A percentile compares a stretch with the other conserved stretches of the same genome.
These are phyloP conservation scores for Globisporangium paddicum DNA, from an alignment of 352 stramenopile genomes.

Conservation along the genomic window DNA sequence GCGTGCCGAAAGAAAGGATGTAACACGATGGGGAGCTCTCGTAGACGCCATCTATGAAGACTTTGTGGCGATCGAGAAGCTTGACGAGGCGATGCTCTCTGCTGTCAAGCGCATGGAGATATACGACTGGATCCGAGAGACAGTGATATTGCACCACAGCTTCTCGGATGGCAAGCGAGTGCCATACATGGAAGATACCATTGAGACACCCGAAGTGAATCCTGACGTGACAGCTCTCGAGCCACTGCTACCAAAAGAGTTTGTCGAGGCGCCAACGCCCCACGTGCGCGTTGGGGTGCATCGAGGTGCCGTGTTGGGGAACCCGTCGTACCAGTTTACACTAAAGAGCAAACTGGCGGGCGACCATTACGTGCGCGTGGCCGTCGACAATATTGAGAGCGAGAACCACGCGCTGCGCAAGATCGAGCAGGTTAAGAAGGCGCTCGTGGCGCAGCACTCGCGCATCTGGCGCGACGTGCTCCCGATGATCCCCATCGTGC, in stretches of 20 bases:
- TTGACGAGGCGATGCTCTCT: background rate
- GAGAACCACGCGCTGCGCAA: constrained; percentile 10
- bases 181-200: background rate
- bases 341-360: constrained; percentile 5
- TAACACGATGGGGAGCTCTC: background rate
- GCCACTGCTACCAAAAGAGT: background rate
- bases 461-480: background rate
- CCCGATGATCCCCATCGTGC: background rate
- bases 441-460: constrained; percentile 4
- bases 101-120: background rate
- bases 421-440: constrained; percentile 12
- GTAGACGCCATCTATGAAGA: constrained; percentile 8
- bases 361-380: constrained; percentile 11
- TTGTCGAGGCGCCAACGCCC: background rate
- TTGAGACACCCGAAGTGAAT: background rate
- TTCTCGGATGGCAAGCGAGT: background rate
- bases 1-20: background rate
- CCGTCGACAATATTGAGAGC: constrained; percentile 13
- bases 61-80: background rate
- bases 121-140: constrained; percentile 12
- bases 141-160: background rate
- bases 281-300: constrained; percentile 15
- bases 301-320: constrained; percentile 2
- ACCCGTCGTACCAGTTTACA: constrained; percentile 12
- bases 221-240: background rate